Percentiles rank a stretch among this genome's conserved stretches.
Evolutionary conservation across 2,329 filamentous ascomycete species (phyloP).

Genomic region (Thelonectria rubi): DNA sequence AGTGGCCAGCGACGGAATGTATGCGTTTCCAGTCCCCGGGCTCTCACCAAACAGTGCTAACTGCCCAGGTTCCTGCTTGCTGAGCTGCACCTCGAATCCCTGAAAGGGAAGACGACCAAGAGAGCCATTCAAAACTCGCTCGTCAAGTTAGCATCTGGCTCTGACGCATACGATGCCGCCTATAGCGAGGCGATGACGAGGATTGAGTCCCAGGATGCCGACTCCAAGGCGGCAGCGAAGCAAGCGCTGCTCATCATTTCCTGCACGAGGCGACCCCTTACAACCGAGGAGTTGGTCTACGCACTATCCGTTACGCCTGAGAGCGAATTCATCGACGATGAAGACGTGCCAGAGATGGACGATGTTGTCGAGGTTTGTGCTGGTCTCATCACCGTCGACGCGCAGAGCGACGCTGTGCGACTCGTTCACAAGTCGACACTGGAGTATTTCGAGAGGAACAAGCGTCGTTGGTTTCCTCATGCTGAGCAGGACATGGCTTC

Average conservation of each 20-base stretch:
- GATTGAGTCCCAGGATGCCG: neutral
- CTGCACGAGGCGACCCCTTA: neutral
- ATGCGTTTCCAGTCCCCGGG: neutral
- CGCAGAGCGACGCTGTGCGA: neutral
- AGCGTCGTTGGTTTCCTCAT: neutral
- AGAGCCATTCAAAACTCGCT: neutral
- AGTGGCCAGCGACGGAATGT: neutral
- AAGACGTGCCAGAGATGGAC: neutral
- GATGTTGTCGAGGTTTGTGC: neutral
- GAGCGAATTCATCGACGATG: neutral
- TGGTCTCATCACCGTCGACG: neutral
- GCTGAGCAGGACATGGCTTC: neutral
- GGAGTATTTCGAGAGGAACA: neutral
- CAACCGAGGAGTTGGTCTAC: neutral
- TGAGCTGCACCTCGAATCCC: neutral
- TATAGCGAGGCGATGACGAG: neutral
- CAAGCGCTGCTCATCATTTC: neutral
- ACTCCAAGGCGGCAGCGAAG: neutral
- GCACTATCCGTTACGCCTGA: neutral
- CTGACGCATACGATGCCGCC: neutral
- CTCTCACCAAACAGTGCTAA: too few relatives aligned
- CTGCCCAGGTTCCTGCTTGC: neutral
- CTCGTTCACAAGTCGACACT: neutral
- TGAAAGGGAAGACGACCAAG: neutral
- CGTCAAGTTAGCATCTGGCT: neutral